A percentile compares a stretch with the other conserved stretches of the same genome.
Evolutionary conservation across 1,284 basidiomycete species (phyloP).

Genomic region (Austroboletus novae-zelandiae): DNA sequence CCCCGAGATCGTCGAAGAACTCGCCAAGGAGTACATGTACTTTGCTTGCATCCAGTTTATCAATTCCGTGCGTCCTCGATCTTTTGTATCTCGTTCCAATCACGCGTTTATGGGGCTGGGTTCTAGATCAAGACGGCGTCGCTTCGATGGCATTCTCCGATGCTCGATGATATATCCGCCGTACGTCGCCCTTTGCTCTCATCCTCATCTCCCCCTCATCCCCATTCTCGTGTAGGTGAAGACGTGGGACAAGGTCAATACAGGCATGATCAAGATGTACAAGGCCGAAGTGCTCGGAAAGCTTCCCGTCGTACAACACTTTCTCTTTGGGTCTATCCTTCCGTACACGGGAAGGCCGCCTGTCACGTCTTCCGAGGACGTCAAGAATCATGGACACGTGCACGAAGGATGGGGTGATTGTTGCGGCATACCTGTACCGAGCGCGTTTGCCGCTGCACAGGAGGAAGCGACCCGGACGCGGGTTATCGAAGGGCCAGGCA

Average conservation of each 20-base stretch:
- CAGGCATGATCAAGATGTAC: slow-evolving; percentile 99
- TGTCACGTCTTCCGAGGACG: slow-evolving; percentile 38
- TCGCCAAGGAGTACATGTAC: slow-evolving; percentile 93
- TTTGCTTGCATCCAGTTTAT: slow-evolving; percentile 96
- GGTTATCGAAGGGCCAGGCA: slow-evolving; percentile 54
- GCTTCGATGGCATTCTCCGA: slow-evolving; percentile 97
- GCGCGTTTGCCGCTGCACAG: slow-evolving; percentile 74
- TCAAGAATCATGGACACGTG: slow-evolving; percentile 51
- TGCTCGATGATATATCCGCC: slow-evolving; percentile 97
- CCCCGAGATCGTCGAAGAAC: slow-evolving; percentile 90
- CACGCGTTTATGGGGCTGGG: not conserved
- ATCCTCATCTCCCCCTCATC: not conserved
- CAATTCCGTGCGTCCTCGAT: slow-evolving; percentile 71
- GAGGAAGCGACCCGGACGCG: slow-evolving; percentile 38
- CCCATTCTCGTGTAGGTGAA: slow-evolving; percentile 58
- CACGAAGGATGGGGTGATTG: slow-evolving; percentile 86
- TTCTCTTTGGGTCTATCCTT: slow-evolving; percentile 88
- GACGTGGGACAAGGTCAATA: slow-evolving; percentile 96
- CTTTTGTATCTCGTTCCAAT: not conserved
- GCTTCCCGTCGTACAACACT: slow-evolving; percentile 95
- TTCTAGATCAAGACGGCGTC: slow-evolving; percentile 91
- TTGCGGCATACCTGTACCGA: slow-evolving; percentile 88
- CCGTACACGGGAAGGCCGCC: slow-evolving; percentile 64
- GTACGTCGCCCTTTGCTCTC: slow-evolving; percentile 42
- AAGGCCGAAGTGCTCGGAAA: slow-evolving; percentile 93